Evolutionary conservation across 2,329 filamentous ascomycete species (phyloP).

Genomic region (Ophiocordyceps camponoti-saundersi): DNA sequence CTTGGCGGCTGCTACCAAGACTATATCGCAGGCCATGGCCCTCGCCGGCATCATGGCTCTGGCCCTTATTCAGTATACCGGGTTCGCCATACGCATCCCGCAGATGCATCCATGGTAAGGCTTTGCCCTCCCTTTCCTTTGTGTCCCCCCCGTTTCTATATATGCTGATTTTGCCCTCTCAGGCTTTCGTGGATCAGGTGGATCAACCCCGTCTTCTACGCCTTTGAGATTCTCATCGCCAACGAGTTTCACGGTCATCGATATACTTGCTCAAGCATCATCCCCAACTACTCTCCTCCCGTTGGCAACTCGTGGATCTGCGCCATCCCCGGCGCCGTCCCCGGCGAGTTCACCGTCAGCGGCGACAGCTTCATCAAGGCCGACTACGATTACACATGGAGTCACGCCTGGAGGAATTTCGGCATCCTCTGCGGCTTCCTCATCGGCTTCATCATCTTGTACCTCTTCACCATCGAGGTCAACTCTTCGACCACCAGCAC

Average conservation of each 20-base stretch:
- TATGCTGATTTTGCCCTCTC: too few species aligned
- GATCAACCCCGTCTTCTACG: slow-evolving; percentile 57
- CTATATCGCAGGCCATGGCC: slow-evolving; percentile 40
- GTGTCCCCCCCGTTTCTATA: too few species aligned
- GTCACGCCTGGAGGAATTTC: slow-evolving; percentile 49
- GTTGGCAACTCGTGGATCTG: slow-evolving; percentile 33
- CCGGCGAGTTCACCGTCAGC: slow-evolving; percentile 34
- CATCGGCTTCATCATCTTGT: slow-evolving; percentile 43
- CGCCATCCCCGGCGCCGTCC: slow-evolving; percentile 32
- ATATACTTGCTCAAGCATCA: slow-evolving; percentile 35
- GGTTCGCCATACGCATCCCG: slow-evolving; percentile 31
- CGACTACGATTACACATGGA: slow-evolving; percentile 38
- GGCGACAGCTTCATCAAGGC: slow-evolving; percentile 43
- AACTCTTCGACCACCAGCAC: slow-evolving; percentile 46
- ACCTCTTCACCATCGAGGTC: slow-evolving; percentile 46
- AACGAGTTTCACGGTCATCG: slow-evolving; percentile 51
- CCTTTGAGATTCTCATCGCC: slow-evolving; percentile 53
- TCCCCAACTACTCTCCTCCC: slow-evolving; percentile 27
- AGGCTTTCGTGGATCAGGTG: slow-evolving; percentile 53
- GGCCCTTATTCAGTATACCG: slow-evolving; percentile 42
- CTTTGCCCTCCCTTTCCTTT: too few species aligned
- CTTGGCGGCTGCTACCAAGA: slow-evolving; percentile 53
- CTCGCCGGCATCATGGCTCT: slow-evolving; percentile 37
- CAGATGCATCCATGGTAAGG: slow-evolving; percentile 51
- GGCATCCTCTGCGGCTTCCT: slow-evolving; percentile 52